Percentiles rank a stretch among this genome's conserved stretches.
These are phyloP conservation scores for Prunus campanulata DNA, from an alignment of 306 rosid species.

Conservation along the genomic window DNA sequence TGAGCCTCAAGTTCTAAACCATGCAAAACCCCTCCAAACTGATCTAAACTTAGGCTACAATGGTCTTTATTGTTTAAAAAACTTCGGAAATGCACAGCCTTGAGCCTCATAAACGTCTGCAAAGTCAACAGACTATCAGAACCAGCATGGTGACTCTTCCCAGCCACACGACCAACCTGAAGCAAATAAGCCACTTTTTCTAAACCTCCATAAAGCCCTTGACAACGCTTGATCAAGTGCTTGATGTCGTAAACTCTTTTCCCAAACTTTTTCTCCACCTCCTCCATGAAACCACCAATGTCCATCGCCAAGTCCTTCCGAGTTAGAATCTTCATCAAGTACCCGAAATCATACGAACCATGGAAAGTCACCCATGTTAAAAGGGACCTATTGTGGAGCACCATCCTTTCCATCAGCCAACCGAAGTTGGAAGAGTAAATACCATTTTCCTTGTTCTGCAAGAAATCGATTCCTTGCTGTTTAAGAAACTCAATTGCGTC, in stretches of 20 bases:
- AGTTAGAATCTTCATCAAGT: not conserved
- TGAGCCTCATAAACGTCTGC: not conserved
- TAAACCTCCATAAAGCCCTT: not conserved
- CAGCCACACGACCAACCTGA: not conserved
- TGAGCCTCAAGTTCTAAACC: not conserved
- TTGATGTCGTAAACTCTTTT: not conserved
- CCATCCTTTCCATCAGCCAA: not conserved
- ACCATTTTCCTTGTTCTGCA: not conserved
- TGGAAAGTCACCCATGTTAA: slow-evolving; percentile 10
- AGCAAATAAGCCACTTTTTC: not conserved
- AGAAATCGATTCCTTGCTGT: slow-evolving; percentile 2
- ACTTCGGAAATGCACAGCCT: not conserved
- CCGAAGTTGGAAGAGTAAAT: not conserved
- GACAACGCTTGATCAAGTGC: not conserved
- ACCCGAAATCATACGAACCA: not conserved
- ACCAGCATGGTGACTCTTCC: slow-evolving; percentile 15
- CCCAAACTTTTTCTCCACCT: not conserved
- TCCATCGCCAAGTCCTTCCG: not conserved
- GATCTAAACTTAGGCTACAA: not conserved
- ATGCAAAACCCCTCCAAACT: not conserved
- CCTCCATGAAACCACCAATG: not conserved
- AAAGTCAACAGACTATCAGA: slow-evolving; percentile 14
- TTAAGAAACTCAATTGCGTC: not conserved
- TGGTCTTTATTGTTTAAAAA: not conserved
- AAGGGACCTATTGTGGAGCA: not conserved